A percentile compares a stretch with the other conserved stretches of the same genome.
phyloP scores from a whole-genome alignment of 768 basidiomycete species.

The Exsudoporus frostii region DNA sequence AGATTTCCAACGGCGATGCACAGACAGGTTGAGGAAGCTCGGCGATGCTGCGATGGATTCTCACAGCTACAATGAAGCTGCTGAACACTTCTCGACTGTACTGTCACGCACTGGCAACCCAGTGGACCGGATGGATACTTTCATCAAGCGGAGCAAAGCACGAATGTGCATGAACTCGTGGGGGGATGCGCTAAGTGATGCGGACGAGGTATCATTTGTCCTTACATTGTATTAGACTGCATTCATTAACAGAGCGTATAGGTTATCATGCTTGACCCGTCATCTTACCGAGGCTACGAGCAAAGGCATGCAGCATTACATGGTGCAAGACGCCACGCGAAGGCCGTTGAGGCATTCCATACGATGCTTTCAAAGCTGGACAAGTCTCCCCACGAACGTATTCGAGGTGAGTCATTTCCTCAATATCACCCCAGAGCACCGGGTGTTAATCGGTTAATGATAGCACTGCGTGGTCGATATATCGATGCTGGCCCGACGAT shows the following conservation, averaged over 20 bases:
- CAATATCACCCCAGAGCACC: neutral
- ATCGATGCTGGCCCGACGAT: neutral
- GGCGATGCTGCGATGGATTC: neutral
- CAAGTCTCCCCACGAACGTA: neutral
- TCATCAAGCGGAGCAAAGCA: neutral
- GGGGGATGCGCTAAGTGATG: neutral
- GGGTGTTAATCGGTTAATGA: neutral
- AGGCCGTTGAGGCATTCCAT: neutral
- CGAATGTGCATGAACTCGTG: neutral
- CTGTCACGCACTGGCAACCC: neutral
- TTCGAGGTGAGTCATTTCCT: neutral
- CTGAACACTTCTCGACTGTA: neutral
- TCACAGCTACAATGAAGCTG: neutral
- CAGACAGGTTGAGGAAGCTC: neutral
- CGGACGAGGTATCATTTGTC: neutral
- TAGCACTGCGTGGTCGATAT: neutral
- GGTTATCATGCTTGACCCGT: neutral
- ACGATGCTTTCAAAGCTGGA: neutral
- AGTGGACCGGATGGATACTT: neutral
- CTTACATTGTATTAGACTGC: no score
- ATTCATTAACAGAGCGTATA: neutral
- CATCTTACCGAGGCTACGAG: neutral
- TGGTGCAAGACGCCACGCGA: neutral
- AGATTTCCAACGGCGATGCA: slow-evolving; percentile 3
- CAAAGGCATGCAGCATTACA: neutral